Evolutionary conservation across 2,329 filamentous ascomycete species (phyloP).

Genomic region (Colletotrichum sp.): DNA sequence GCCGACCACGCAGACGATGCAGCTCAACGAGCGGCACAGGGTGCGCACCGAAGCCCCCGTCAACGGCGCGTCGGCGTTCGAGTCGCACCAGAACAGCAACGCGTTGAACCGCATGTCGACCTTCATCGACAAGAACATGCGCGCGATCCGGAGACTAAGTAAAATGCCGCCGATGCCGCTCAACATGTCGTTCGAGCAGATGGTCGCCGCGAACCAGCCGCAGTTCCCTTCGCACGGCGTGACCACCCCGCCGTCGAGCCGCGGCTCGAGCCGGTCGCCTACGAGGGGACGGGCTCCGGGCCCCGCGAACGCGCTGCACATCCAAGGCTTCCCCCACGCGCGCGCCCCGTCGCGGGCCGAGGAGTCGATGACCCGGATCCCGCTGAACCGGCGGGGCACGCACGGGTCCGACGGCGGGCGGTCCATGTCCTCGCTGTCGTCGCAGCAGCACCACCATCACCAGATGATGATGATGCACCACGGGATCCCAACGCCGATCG

Average conservation of each 20-base stretch:
- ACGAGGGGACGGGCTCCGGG: slow-evolving; percentile 10
- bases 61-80: slow-evolving; percentile 41
- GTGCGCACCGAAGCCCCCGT: slow-evolving; percentile 35
- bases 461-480: slow-evolving; percentile 7
- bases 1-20: slow-evolving; percentile 25
- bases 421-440: not conserved
- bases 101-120: slow-evolving; percentile 49
- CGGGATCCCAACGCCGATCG: slow-evolving; percentile 19
- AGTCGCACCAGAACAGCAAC: slow-evolving; percentile 43
- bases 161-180: slow-evolving; percentile 37
- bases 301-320: not conserved
- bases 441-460: not conserved
- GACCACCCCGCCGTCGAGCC: slow-evolving; percentile 37
- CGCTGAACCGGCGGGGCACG: slow-evolving; percentile 22
- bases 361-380: slow-evolving; percentile 7
- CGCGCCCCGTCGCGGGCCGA: slow-evolving; percentile 14
- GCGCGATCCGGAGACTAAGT: slow-evolving; percentile 45
- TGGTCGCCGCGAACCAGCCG: slow-evolving; percentile 29
- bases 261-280: slow-evolving; percentile 33
- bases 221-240: slow-evolving; percentile 14
- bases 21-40: slow-evolving; percentile 47
- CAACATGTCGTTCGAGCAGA: slow-evolving; percentile 34
- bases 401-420: slow-evolving; percentile 15
- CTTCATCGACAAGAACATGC: slow-evolving; percentile 48
- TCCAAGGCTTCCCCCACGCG: slow-evolving; percentile 21